A percentile compares a stretch with the other conserved stretches of the same genome.
These are phyloP conservation scores for Porcisia hertigi DNA, from an alignment of 208 protist genomes.

Conservation along the genomic window DNA sequence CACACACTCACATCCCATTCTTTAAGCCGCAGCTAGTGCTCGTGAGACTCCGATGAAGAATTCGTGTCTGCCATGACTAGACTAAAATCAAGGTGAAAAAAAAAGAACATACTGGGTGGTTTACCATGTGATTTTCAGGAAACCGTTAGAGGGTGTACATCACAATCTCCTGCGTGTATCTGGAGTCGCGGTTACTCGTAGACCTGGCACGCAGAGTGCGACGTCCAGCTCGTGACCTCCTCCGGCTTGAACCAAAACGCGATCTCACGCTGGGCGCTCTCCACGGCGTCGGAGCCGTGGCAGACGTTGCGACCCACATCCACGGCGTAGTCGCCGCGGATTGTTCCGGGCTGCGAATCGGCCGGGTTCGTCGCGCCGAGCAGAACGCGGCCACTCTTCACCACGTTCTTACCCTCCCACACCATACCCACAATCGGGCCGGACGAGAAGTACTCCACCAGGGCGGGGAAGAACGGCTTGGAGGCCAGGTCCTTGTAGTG, in stretches of 20 bases:
- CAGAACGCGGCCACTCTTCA: slow-evolving; percentile 93
- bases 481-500: slow-evolving; percentile 90
- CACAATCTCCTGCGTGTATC: background rate
- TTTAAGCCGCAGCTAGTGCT: background rate
- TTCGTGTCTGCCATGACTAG: background rate
- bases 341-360: slow-evolving; percentile 94
- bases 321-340: slow-evolving; percentile 96
- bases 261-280: slow-evolving; percentile 95
- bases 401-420: slow-evolving; percentile 96
- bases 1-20: background rate
- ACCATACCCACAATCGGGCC: slow-evolving; percentile 98
- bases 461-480: slow-evolving; percentile 94
- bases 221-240: slow-evolving; percentile 87
- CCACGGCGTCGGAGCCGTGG: slow-evolving; percentile 96
- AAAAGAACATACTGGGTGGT: slow-evolving; percentile 10
- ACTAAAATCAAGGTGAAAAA: background rate
- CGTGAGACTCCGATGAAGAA: background rate
- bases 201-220: slow-evolving; percentile 76
- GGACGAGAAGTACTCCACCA: slow-evolving; percentile 95
- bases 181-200: slow-evolving; percentile 63
- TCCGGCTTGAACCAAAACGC: slow-evolving; percentile 95
- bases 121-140: background rate
- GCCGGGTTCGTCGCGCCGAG: slow-evolving; percentile 96
- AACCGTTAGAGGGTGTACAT: slow-evolving; percentile 4
- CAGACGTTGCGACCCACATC: slow-evolving; percentile 97